phyloP scores from a whole-genome alignment of 305 asterid species.

The Lippia alba region DNA sequence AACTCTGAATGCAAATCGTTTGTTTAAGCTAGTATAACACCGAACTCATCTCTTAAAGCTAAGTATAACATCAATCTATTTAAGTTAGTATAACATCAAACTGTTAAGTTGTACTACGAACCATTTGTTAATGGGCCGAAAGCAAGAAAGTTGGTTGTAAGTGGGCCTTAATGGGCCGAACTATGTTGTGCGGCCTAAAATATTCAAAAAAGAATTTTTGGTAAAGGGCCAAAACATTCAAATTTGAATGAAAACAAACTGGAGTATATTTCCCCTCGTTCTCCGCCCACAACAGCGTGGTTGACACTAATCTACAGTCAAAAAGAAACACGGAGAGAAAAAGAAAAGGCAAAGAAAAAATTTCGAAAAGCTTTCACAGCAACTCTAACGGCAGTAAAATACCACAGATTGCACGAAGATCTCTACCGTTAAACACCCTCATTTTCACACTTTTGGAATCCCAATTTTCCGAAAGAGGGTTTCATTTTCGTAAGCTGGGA shows the following conservation, averaged over 20 bases:
- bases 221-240: neutral
- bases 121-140: neutral
- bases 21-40: too few species aligned
- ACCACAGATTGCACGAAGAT: conserved; percentile 16
- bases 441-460: conserved; percentile 14
- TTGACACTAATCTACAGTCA: conserved; percentile 28
- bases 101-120: too few species aligned
- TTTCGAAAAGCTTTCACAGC: conserved; percentile 15
- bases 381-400: conserved; percentile 27
- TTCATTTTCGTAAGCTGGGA: conserved; percentile 24
- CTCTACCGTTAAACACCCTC: conserved; percentile 17
- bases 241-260: neutral
- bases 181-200: neutral
- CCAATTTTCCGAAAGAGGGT: conserved; percentile 1
- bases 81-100: too few species aligned
- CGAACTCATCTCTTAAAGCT: too few species aligned
- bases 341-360: neutral
- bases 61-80: too few species aligned
- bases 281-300: conserved; percentile 27
- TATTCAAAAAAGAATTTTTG: too few species aligned
- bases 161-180: conserved; percentile 18
- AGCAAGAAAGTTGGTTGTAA: neutral
- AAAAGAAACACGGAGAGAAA: conserved; percentile 26
- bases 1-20: too few species aligned
- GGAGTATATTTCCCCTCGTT: neutral